Base-by-base conservation (phyloP, 139 green algal species). In the Micractinium conductrix region DNA sequence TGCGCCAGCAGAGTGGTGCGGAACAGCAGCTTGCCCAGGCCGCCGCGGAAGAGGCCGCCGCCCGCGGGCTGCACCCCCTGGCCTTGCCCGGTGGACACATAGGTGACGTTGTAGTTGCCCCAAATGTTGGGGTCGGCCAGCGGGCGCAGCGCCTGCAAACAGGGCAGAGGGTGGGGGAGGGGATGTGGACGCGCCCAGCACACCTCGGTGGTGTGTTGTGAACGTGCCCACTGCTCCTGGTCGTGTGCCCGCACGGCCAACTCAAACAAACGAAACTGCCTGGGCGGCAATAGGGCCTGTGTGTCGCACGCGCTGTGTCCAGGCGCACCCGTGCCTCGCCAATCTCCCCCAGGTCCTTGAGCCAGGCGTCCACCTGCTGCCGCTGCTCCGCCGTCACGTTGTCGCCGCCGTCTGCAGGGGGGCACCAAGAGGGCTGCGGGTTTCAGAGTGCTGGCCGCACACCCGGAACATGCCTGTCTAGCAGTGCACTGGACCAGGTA, bases 41-140 rank as follows among this genome's bases (percentile, higher is more conserved):
- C 58, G 17, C 75, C 80, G 7, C 94, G 84, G 85, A 97, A 97
- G 0, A 89, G 79, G 5, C n/a, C n/a, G n/a, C 94, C 94, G 33
- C 94, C 94, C 42, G 91, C 91, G 40, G 93, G 73, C 44, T 62
- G 72, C 72, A 43, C 79, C 35, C 43, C 37, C 84, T 95, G 87
- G 72, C 8, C 79, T 74, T 26, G 74, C 74, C 62, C 86, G 60
- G 88, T 89, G 58, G 60, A 87, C 14, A 85, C 73, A 63, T 91
- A 93, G 0, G 87, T 86, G n/a, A 96, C 93, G 28, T 90, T 84
- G 74, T 93, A 97, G 84, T 97, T 95, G 65, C 94, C 94, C 79
- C 86, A 96, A 24, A 97, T 81, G 35, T 92, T 74, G 9, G 89
- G 89, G 85, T 95, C 93, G 3, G 93, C 82, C 45, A 96, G 74